Conservation (phyloP, 2,329 filamentous ascomycete genomes). For the Chrysoporthe cubensis region DNA sequence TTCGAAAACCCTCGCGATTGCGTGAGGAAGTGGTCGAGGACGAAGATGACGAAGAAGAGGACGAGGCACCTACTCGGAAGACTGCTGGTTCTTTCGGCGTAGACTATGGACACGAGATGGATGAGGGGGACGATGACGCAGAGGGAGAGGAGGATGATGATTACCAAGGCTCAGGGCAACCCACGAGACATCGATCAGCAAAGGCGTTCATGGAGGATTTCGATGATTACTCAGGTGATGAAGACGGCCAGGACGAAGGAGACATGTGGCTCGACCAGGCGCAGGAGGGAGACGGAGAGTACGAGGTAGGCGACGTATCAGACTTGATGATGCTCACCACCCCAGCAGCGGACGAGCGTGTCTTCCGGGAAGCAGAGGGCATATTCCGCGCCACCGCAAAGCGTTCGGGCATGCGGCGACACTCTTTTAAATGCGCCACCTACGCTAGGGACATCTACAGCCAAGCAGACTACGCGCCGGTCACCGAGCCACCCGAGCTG, state of each 20-base stretch:
- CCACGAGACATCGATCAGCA: constrained; percentile 35
- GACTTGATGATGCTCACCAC: constrained; percentile 61
- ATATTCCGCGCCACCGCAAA: constrained; percentile 58
- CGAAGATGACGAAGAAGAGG: constrained; percentile 43
- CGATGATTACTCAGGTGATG: constrained; percentile 31
- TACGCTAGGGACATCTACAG: constrained; percentile 74
- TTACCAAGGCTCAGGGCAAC: constrained; percentile 35
- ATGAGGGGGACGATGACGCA: constrained; percentile 43
- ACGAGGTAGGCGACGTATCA: constrained; percentile 48
- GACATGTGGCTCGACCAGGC: constrained; percentile 57
- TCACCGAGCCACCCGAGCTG: constrained; percentile 72
- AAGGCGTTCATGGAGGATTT: constrained; percentile 37
- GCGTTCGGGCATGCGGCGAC: constrained; percentile 46
- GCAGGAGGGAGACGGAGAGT: constrained; percentile 42
- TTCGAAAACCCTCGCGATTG: constrained; percentile 54
- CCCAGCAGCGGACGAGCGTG: constrained; percentile 56
- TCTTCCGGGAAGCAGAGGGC: constrained; percentile 59
- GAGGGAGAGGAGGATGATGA: constrained; percentile 45
- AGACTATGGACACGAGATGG: constrained; percentile 44
- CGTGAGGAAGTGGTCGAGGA: constrained; percentile 48
- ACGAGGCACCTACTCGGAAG: constrained; percentile 38
- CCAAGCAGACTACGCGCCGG: constrained; percentile 58
- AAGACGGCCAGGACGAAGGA: constrained; percentile 39
- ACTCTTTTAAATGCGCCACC: constrained; percentile 66
- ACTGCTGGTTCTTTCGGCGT: constrained; percentile 38